Evolutionary conservation across 78 protist species (phyloP), one percentile per base, ranked within the genome.

Genomic region (Dictyostelium capitatum): DNA sequence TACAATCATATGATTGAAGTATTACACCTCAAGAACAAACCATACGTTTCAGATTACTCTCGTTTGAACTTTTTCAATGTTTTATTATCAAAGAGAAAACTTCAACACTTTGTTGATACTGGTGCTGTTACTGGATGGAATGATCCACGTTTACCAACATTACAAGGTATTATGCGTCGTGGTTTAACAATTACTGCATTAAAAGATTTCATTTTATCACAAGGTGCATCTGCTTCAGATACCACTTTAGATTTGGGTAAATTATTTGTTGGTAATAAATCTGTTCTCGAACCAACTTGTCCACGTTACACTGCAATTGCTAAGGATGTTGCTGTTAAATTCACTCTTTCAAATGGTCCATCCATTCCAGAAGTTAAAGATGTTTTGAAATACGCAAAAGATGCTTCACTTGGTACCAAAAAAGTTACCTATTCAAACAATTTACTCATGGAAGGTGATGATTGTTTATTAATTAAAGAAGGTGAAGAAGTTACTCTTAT

Each of bases 121-220:
- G 96, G 96, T 23, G 8, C 92, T 4, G 99, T 96, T 25, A 89
- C 37, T 23, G 99, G 99, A 41, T 99, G 99, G 99, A 62, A 92
- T 53, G 99, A 99, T 75, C 99, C 99, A 53, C 90, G 99, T 23
- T 97, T 99, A 87, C 99, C 99, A 28, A 99, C 99, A 30, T 95
- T 99, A 19, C 98, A 80, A 37, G 99, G 99, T 67, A 62, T 92
- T 65, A 19, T 57, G 19, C 80, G 99, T 9, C 97, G 99, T 43
- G 99, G 99, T 32, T 57, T 99, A 80, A 89, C 98, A 6, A 90
- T 99, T 10, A 81, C 96, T 51, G 98, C 98, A 23, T 84, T 99
- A 32, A 59, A 77, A 19, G 74, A 89, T 37, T 99, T 99, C 84
- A 83, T 98, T 75, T 56, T 90, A 23, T 32, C 65, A 15, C 99